These are phyloP conservation scores for Flaveria floridana DNA, from an alignment of 140 eudicot species.

Conservation along the genomic window DNA sequence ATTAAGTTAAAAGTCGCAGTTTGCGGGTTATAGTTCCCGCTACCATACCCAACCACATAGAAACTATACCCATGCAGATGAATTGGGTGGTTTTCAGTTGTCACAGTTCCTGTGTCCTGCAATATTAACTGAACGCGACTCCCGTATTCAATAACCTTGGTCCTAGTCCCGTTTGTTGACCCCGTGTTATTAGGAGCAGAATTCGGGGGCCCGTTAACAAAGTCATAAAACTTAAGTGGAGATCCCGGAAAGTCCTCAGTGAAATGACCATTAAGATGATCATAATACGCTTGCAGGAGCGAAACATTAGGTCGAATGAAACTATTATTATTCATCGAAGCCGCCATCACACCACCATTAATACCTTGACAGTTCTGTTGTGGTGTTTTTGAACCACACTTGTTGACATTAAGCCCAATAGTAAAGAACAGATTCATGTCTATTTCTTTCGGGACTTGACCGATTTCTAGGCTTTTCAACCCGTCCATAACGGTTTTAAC, in stretches of 20 bases:
- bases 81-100: conserved; percentile 76
- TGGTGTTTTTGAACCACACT: conserved; percentile 49
- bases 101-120: conserved; percentile 67
- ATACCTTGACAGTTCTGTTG: conserved; percentile 49
- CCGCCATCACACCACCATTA: conserved; percentile 71
- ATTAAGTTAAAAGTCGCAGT: conserved; percentile 51
- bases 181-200: conserved; percentile 59
- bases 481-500: conserved; percentile 71
- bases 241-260: conserved; percentile 67
- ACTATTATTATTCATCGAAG: conserved; percentile 70
- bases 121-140: conserved; percentile 57
- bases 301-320: conserved; percentile 62
- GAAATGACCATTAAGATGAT: conserved; percentile 45
- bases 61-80: conserved; percentile 81
- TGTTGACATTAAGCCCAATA: conserved; percentile 58
- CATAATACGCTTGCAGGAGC: conserved; percentile 55
- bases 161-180: conserved; percentile 58
- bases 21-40: conserved; percentile 65
- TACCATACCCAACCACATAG: conserved; percentile 73
- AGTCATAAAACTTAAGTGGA: conserved; percentile 62
- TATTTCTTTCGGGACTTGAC: conserved; percentile 52
- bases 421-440: conserved; percentile 65
- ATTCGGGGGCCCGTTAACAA: conserved; percentile 74
- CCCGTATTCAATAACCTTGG: conserved; percentile 64
- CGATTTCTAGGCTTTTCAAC: conserved; percentile 45